Conservation (phyloP, 352 stramenopile genomes). For the Phytophthora aleatoria region DNA sequence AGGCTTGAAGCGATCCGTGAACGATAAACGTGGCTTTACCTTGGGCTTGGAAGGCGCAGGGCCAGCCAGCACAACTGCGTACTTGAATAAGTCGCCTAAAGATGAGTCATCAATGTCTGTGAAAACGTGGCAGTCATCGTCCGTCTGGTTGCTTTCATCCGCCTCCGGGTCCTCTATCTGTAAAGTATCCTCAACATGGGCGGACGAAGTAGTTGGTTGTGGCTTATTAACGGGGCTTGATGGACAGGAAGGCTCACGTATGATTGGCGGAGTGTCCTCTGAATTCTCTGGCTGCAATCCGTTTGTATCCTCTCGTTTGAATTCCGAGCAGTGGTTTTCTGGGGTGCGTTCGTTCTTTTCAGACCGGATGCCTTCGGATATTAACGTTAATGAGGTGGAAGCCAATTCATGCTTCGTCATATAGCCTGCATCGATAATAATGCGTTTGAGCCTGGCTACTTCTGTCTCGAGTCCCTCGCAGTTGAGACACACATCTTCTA, state of each 20-base stretch:
- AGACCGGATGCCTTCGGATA: not conserved
- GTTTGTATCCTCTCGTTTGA: constrained; percentile 7
- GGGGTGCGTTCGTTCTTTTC: constrained; percentile 17
- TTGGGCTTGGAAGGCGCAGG: constrained; percentile 41
- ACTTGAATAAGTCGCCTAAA: constrained; percentile 70
- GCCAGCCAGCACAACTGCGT: constrained; percentile 65
- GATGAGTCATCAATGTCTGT: constrained; percentile 51
- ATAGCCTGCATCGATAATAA: constrained; percentile 5
- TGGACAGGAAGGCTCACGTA: not conserved
- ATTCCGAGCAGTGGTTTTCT: constrained; percentile 18
- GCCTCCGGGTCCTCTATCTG: constrained; percentile 12
- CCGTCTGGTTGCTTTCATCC: constrained; percentile 39
- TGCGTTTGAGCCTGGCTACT: constrained; percentile 11
- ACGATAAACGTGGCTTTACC: constrained; percentile 34
- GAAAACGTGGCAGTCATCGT: constrained; percentile 34
- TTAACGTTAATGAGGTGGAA: constrained; percentile 2
- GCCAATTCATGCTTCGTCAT: not conserved
- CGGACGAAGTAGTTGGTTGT: not conserved
- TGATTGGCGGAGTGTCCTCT: not conserved
- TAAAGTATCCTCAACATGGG: not conserved
- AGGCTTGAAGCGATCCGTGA: constrained; percentile 45
- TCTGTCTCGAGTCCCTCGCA: constrained; percentile 25
- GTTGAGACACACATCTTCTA: constrained; percentile 24
- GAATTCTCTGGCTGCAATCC: not conserved
- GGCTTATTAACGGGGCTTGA: constrained; percentile 2